Evolutionary conservation across 2,329 filamentous ascomycete species (phyloP), one percentile per base, ranked within the genome.

Genomic region (Lithohypha guttulata): DNA sequence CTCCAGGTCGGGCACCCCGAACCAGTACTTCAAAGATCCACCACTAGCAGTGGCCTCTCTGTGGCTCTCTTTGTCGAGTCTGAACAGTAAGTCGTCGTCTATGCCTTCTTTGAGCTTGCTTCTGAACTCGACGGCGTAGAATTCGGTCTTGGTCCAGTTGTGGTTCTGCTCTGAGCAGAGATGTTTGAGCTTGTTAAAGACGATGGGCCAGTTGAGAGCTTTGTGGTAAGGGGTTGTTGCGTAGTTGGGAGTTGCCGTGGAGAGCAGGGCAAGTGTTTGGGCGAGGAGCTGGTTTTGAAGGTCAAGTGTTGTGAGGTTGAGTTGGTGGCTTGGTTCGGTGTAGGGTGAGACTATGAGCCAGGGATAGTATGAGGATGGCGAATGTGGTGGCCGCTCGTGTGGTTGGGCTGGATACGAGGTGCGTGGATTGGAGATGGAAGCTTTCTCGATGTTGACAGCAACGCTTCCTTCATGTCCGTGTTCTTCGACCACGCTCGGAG

Each of bases 1-100:
- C 36, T 81, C 68, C 29, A 59, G 64, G 61, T 93, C 77, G 14
- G 81, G 79, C 22, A 65, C 68, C 2, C 85, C 84, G 59, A 93
- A 94, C 85, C 87, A 94, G 61, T 95, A 94, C 73, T 93, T 93
- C 55, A 94, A 62, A 55, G 95, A 73, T 0, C 85, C 85, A 4
- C 86, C 86, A 52, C 77, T 83, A 26, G 71, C 71, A 13, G 79
- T 79, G 9, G 87, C 87, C 58, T 94, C 86, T 17, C 73, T 69
- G 57, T 94, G 86, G 5, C 82, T 82, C 43, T 76, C 76, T 54
- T 79, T 78, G 60, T 94, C 87, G 21, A 94, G 69, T 18, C 70
- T 68, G 27, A 78, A 78, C 26, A 94, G 70, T 42, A 80, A 69
- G 8, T 73, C 72, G 43, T 76, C 75, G 46, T 84, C 75, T 1